Evolutionary conservation across 2,329 filamentous ascomycete genomes (phyloP).

Genomic region (Helotiales sp.): DNA sequence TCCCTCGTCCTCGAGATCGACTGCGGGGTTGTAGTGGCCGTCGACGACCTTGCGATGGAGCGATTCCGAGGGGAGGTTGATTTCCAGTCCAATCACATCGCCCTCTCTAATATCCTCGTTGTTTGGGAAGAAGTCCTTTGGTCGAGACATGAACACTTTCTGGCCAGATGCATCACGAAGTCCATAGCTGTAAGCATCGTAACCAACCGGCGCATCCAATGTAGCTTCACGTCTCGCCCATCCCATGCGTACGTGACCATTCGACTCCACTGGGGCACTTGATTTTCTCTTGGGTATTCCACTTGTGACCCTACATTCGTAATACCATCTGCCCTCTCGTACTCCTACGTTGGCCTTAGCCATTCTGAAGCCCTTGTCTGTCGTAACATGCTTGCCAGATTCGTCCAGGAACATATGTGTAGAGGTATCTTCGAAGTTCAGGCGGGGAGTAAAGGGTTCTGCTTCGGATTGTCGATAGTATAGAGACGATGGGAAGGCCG

Average conservation of each 20-base stretch:
- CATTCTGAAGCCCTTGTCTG: constrained; percentile 91
- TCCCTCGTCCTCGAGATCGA: constrained; percentile 68
- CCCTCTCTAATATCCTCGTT: constrained; percentile 83
- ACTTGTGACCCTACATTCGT: constrained; percentile 87
- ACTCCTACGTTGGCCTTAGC: constrained; percentile 89
- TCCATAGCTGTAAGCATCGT: constrained; percentile 92
- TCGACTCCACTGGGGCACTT: constrained; percentile 32
- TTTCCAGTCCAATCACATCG: constrained; percentile 93
- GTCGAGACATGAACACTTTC: constrained; percentile 90
- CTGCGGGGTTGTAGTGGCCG: constrained; percentile 84
- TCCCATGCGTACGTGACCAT: constrained; percentile 78
- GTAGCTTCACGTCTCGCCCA: constrained; percentile 83
- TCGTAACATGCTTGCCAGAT: constrained; percentile 77
- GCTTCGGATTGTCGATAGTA: constrained; percentile 91
- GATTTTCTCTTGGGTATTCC: constrained; percentile 61
- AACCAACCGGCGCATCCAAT: constrained; percentile 82
- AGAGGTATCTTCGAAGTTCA: constrained; percentile 92
- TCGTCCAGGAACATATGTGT: constrained; percentile 83
- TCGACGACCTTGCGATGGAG: constrained; percentile 88
- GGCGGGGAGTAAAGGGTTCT: constrained; percentile 78
- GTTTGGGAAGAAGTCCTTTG: constrained; percentile 84
- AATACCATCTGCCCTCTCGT: constrained; percentile 89
- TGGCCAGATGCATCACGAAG: constrained; percentile 89
- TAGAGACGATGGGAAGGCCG: constrained; percentile 81
- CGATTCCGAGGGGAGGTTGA: constrained; percentile 82